Conservation (phyloP, 2,329 filamentous ascomycete genomes). For the Hypoxylon sp. region DNA sequence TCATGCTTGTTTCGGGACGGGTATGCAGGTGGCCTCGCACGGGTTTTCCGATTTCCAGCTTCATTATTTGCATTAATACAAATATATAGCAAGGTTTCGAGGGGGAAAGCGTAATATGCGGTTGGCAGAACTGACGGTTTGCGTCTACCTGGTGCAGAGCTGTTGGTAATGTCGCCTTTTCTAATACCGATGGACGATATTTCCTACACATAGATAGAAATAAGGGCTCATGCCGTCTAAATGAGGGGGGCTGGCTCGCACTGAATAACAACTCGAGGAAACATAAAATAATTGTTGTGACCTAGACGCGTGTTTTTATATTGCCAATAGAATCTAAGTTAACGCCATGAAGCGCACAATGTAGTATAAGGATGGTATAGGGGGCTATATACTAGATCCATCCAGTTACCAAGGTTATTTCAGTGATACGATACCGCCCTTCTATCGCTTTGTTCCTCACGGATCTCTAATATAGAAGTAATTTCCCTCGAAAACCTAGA, state of each 20-base stretch:
- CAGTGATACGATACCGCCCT: not conserved
- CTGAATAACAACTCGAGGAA: not conserved
- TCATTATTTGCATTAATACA: not conserved
- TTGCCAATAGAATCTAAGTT: not conserved
- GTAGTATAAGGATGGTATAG: not conserved
- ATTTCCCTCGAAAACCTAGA: not conserved
- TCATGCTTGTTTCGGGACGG: constrained; percentile 15
- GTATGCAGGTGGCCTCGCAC: constrained; percentile 8
- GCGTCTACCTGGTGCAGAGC: not conserved
- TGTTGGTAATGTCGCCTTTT: not conserved
- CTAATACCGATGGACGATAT: not conserved
- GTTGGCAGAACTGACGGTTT: not conserved
- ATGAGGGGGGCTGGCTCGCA: not conserved
- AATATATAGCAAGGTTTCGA: not conserved
- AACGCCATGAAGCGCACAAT: not conserved
- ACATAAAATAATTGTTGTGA: not conserved
- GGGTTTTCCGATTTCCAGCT: not conserved
- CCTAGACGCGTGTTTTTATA: not conserved
- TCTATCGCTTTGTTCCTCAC: not conserved
- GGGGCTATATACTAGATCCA: not conserved
- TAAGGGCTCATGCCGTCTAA: constrained; percentile 9
- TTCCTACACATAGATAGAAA: not conserved
- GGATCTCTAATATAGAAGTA: not conserved
- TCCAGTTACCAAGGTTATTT: not conserved
- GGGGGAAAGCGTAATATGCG: not conserved